phyloP scores from a whole-genome alignment of 805 yeast species.

The Teunomyces kruisii region DNA sequence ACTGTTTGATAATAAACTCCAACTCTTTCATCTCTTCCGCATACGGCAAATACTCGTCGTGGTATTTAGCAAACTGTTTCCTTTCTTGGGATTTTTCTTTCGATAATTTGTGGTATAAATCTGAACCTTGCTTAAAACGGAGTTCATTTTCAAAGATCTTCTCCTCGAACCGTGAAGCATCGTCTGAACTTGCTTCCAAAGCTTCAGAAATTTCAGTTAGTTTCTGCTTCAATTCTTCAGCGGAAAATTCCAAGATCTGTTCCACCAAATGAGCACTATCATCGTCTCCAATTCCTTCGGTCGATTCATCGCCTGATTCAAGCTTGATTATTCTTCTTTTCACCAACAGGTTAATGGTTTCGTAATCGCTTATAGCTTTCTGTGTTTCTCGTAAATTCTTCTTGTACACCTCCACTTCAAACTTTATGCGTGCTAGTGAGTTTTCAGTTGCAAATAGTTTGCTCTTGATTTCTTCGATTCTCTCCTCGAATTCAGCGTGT shows the following conservation, averaged over 20 bases:
- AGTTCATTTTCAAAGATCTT: conserved; percentile 7
- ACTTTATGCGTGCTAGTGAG: conserved; percentile 14
- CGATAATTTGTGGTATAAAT: conserved; percentile 10
- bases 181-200: conserved; percentile 6
- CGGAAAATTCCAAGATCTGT: conserved; percentile 11
- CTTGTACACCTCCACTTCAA: conserved; percentile 17
- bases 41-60: conserved; percentile 24
- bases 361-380: conserved; percentile 13
- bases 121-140: conserved; percentile 10
- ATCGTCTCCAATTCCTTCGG: conserved; percentile 14
- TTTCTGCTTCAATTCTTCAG: conserved; percentile 11
- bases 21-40: conserved; percentile 54
- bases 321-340: conserved; percentile 14
- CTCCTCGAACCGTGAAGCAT: conserved; percentile 8
- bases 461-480: conserved; percentile 15
- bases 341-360: conserved; percentile 11
- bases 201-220: conserved; percentile 10
- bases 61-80: conserved; percentile 12
- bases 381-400: conserved; percentile 10
- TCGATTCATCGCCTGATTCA: conserved; percentile 19
- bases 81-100: conserved; percentile 8
- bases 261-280: conserved; percentile 11
- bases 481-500: conserved; percentile 9
- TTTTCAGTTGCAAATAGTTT: conserved; percentile 18
- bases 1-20: conserved; percentile 74